Base-by-base conservation (phyloP, 306 rosid species). In the Leucaena leucocephala region DNA sequence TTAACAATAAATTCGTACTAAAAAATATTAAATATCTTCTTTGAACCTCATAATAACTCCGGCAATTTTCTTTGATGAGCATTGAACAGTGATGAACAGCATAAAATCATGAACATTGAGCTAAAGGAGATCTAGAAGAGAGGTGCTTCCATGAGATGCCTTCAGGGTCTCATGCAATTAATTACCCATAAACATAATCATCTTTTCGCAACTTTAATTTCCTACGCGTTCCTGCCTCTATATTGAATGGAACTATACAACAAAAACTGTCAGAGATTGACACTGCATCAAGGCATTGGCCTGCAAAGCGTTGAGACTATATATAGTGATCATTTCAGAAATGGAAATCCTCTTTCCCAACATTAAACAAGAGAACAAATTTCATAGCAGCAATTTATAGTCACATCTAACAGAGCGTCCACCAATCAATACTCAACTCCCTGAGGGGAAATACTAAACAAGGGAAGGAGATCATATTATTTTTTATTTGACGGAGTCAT, bases 21-120 rank as follows among this genome's bases (percentile, higher is more conserved):
- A 27, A 0, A 27, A 27, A 0, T 27, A 27, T 27, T 27, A 27
- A 27, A 27, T n/a, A n/a, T n/a, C n/a, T n/a, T n/a, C n/a, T 27
- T 27, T 27, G 27, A 27, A 27, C 27, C 27, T 27, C 27, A 27
- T 27, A 27, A 27, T 27, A 27, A 27, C 27, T 27, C 27, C 27
- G 1, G 0, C 27, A 27, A 27, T 27, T 1, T 78, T 35, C 67
- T 49, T 36, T 46, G 46, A 19, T 75, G 71, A 80, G 46, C 72
- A 64, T 38, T 35, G 67, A 63, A 16, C 58, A 80, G 5, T 71
- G 81, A 65, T 43, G 81, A 58, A 27, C 36, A 75, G 8, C 62
- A 79, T 46, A 17, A n/a, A 19, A 64, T 68, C 77, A 61, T 72
- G 80, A 82, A 74, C 82, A 50, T 75, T 75, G 38, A 63, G 48